Percentiles rank a stretch among this genome's conserved stretches.
Evolutionary conservation across 2,329 filamentous ascomycete species (phyloP).

Genomic region (Claviceps capensis): DNA sequence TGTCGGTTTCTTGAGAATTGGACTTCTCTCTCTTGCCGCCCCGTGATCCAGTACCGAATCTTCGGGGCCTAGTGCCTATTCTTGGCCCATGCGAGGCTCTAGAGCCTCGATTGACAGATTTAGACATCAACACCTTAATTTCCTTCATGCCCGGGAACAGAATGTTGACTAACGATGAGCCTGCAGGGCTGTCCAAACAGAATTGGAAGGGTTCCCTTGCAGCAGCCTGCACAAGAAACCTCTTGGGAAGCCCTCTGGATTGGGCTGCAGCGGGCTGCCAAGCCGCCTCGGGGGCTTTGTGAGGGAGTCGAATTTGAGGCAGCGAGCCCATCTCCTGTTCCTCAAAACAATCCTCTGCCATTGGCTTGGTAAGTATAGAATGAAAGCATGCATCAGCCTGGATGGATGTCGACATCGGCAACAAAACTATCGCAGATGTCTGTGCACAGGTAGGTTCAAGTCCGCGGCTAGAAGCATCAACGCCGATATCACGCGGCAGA

Average conservation of each 20-base stretch:
- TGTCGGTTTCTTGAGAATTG: conserved; percentile 13
- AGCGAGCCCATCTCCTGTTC: conserved; percentile 69
- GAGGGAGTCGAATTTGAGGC: conserved; percentile 56
- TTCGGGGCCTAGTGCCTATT: conserved; percentile 16
- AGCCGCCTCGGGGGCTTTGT: conserved; percentile 44
- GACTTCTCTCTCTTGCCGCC: conserved; percentile 22
- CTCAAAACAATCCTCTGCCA: conserved; percentile 69
- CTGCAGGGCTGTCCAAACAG: conserved; percentile 18
- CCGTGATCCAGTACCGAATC: conserved; percentile 16
- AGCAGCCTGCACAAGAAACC: conserved; percentile 29
- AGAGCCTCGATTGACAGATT: conserved; percentile 18
- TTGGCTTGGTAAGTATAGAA: conserved; percentile 46
- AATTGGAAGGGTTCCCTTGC: conserved; percentile 23
- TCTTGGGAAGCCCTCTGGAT: conserved; percentile 39
- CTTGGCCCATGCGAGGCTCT: conserved; percentile 11
- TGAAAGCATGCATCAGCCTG: conserved; percentile 24
- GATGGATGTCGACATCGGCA: conserved; percentile 28
- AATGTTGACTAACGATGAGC: conserved; percentile 24
- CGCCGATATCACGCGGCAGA: conserved; percentile 42
- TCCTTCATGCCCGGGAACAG: conserved; percentile 28
- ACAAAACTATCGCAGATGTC: conserved; percentile 54
- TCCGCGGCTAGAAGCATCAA: conserved; percentile 55
- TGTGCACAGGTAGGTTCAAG: conserved; percentile 39
- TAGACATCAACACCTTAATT: conserved; percentile 25
- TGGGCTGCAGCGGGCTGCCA: conserved; percentile 46